Evolutionary conservation across 805 yeast species (phyloP), one percentile per base, ranked within the genome.

Genomic region (Candida ortonii): DNA sequence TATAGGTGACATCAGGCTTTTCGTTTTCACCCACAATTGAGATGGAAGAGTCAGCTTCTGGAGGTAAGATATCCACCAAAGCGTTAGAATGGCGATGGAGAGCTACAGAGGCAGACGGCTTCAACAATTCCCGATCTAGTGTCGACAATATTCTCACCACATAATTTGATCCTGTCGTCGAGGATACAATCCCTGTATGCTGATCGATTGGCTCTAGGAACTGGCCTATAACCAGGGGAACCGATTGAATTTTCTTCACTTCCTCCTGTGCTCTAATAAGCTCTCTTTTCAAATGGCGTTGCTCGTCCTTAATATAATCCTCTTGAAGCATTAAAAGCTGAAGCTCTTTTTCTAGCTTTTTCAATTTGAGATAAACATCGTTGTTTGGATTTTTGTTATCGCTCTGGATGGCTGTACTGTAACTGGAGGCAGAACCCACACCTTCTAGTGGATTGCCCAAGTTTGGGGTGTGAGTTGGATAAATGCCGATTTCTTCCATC

Each of bases 31-130:
- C 94, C 52, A 93, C 83, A 60, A 94, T 88, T 22, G 98, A 81
- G 47, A 93, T 93, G 22, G 93, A 81, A 2, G 97, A 88, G 57
- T 93, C 99, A 0, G 97, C 97, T 70, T 93, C 98, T 18, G 98
- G 98, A 17, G 99, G 98, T 55, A 93, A 68, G 38, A 94, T 93
- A 61, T 93, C 97, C 22, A 93, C 98, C 46, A 93, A 70, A 2
- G 98, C 97, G 59, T 94, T 94, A 9, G 97, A 90, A 66, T 94
- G 97, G 60, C 98, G 95, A 62, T 93, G 98, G 47, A 93, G 71
- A 1, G 98, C 98, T 20, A 93, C 99, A 10, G 96, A 85, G 22
- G 95, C 84, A 5, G 96, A 84, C 10, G 97, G 89, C 62, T 93
- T 93, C 55, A 93, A 76, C 47, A 90, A 71, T 64, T 94, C 98